These are phyloP conservation scores for Starmera dryadoides DNA, from an alignment of 805 yeast species.

Conservation along the genomic window DNA sequence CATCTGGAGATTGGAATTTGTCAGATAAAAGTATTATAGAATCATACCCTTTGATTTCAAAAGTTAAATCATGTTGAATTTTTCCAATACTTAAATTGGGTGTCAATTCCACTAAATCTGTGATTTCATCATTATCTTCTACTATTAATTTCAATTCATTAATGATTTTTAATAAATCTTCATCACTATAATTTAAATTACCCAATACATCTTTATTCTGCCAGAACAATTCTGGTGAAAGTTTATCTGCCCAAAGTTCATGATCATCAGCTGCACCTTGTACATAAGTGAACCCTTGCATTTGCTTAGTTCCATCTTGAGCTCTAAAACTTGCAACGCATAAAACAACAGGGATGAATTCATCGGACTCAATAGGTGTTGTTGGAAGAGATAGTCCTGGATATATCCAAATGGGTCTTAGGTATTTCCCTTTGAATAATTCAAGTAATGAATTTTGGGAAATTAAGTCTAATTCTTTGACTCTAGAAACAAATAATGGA, in stretches of 20 bases:
- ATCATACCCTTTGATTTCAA: constrained; percentile 3
- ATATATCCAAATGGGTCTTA: constrained; percentile 65
- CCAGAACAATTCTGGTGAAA: constrained; percentile 59
- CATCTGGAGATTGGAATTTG: neutral
- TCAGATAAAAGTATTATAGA: constrained; percentile 7
- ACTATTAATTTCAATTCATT: neutral
- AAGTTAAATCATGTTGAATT: constrained; percentile 4
- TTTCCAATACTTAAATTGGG: constrained; percentile 18
- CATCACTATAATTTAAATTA: constrained; percentile 22
- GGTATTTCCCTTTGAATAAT: constrained; percentile 35
- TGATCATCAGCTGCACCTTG: constrained; percentile 97
- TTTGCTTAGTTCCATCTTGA: constrained; percentile 48
- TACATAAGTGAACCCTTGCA: constrained; percentile 52
- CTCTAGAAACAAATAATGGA: constrained; percentile 39
- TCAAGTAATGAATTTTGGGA: constrained; percentile 23
- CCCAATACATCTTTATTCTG: constrained; percentile 22
- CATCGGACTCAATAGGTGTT: constrained; percentile 21
- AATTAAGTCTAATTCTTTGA: constrained; percentile 33
- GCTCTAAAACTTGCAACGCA: constrained; percentile 58
- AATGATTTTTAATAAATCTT: constrained; percentile 18
- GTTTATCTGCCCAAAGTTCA: constrained; percentile 67
- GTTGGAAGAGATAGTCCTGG: constrained; percentile 40
- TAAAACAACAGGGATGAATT: constrained; percentile 37
- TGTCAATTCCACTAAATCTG: constrained; percentile 10
- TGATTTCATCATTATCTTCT: neutral